Conservation (phyloP, 495 filamentous ascomycete species). For the Lasiosphaeris hirsuta region DNA sequence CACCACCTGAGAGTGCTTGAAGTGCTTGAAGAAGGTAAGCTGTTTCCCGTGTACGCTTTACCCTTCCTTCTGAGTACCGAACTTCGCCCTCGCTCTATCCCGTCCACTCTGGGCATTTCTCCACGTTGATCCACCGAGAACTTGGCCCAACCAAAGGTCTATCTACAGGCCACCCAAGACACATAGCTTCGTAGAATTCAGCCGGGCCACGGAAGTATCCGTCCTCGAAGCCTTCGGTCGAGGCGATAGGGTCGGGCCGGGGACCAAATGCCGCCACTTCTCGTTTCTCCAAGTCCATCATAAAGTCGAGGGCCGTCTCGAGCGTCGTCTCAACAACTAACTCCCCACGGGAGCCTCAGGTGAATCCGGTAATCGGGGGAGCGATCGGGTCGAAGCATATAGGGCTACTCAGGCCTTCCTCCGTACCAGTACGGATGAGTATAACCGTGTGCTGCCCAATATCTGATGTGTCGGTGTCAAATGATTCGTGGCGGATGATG, state of each 20-base stretch:
- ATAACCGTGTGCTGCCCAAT: background rate
- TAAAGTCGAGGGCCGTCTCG: constrained; percentile 8
- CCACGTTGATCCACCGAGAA: constrained; percentile 9
- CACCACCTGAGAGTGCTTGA: too few relatives aligned
- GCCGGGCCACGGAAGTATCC: constrained; percentile 1
- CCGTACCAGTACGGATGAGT: background rate
- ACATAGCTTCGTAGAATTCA: background rate
- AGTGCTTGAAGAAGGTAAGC: background rate
- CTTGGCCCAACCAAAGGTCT: constrained; percentile 4
- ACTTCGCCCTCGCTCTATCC: constrained; percentile 1
- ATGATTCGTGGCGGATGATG: constrained; percentile 4
- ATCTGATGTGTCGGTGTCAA: background rate
- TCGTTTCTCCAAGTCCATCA: constrained; percentile 10
- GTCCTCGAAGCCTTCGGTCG: constrained; percentile 2
- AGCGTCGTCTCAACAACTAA: constrained; percentile 3
- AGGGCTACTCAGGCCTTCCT: constrained; percentile 9
- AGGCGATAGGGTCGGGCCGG: constrained; percentile 10
- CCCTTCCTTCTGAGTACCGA: background rate
- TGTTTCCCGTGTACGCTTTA: background rate
- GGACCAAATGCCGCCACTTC: constrained; percentile 13
- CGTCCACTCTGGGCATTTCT: constrained; percentile 10
- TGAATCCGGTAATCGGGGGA: background rate
- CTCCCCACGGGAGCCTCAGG: constrained; percentile 3
- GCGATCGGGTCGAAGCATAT: constrained; percentile 11
- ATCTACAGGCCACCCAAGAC: background rate